Conservation (phyloP, 202 grass and related monocot genomes). For the Hordeum pubiflorum region DNA sequence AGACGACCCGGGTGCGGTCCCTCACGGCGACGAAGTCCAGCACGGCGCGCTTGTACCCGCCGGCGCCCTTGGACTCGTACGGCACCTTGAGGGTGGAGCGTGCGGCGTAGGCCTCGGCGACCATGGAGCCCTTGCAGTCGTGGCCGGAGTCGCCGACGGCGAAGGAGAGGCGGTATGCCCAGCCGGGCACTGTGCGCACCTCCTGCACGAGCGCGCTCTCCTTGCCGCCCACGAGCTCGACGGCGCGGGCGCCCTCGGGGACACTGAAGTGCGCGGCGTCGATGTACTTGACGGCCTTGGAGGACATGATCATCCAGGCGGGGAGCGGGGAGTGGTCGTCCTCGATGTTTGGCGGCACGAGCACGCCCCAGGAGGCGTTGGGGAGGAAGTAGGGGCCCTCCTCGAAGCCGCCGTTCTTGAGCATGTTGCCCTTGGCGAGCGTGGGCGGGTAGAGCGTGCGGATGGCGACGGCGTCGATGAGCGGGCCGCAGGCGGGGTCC, state of each 20-base stretch:
- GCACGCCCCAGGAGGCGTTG: constrained; percentile 66
- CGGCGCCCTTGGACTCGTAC: constrained; percentile 60
- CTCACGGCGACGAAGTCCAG: constrained; percentile 54
- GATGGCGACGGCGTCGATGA: constrained; percentile 79
- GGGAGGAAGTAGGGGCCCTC: constrained; percentile 77
- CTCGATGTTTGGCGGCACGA: constrained; percentile 86
- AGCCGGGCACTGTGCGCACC: constrained; percentile 54
- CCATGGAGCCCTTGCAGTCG: constrained; percentile 59
- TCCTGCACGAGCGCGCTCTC: constrained; percentile 86
- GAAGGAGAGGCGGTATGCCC: constrained; percentile 62
- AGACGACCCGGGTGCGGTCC: constrained; percentile 52
- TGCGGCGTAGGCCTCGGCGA: constrained; percentile 65
- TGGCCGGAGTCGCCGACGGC: constrained; percentile 58
- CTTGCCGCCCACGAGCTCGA: constrained; percentile 74
- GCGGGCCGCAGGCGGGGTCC: constrained; percentile 85
- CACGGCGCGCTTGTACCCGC: constrained; percentile 61
- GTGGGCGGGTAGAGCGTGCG: constrained; percentile 56
- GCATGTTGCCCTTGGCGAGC: constrained; percentile 45
- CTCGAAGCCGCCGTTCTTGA: constrained; percentile 96
- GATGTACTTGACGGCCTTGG: constrained; percentile 91
- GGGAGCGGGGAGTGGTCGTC: constrained; percentile 92
- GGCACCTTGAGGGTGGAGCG: constrained; percentile 46
- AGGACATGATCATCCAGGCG: constrained; percentile 74
- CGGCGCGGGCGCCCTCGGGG: constrained; percentile 64
- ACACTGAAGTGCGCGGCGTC: constrained; percentile 76